These are phyloP conservation scores for Pachysandra terminalis DNA, from an alignment of 164 flowering plant species.

Conservation along the genomic window DNA sequence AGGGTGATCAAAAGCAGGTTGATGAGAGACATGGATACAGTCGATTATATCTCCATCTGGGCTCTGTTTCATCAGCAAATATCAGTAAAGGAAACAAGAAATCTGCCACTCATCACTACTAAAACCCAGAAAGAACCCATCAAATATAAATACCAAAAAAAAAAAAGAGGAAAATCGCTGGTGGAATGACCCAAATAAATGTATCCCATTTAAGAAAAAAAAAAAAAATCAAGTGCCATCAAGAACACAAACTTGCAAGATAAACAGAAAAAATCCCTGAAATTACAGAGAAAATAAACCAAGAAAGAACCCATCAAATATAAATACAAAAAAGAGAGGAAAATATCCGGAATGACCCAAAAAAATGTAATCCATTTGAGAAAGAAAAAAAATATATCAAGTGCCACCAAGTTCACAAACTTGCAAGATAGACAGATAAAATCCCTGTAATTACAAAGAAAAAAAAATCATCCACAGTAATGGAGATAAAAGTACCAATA, in stretches of 20 bases:
- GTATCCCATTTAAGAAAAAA: too few relatives aligned
- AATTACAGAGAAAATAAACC: background rate
- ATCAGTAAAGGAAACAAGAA: background rate
- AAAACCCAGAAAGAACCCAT: background rate
- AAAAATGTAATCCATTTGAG: too few relatives aligned
- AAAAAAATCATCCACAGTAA: background rate
- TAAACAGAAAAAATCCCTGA: background rate
- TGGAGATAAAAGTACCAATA: background rate
- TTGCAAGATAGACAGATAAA: too few relatives aligned
- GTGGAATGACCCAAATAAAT: too few relatives aligned
- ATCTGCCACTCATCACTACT: background rate
- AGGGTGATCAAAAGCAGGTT: constrained; percentile 97
- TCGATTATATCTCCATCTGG: constrained; percentile 97
- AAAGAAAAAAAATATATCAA: too few relatives aligned
- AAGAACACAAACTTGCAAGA: too few relatives aligned
- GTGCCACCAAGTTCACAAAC: too few relatives aligned
- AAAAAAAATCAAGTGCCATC: too few relatives aligned
- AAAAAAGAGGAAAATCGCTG: too few relatives aligned
- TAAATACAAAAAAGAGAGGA: background rate
- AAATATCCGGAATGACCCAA: background rate
- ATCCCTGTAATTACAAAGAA: too few relatives aligned
- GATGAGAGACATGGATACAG: constrained; percentile 74
- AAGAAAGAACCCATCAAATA: too few relatives aligned
- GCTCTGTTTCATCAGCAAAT: constrained; percentile 50
- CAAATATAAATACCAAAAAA: too few relatives aligned